A percentile compares a stretch with the other conserved stretches of the same genome.
Evolutionary conservation across 139 green algal genomes (phyloP).

Genomic region (Micromonas commoda): DNA sequence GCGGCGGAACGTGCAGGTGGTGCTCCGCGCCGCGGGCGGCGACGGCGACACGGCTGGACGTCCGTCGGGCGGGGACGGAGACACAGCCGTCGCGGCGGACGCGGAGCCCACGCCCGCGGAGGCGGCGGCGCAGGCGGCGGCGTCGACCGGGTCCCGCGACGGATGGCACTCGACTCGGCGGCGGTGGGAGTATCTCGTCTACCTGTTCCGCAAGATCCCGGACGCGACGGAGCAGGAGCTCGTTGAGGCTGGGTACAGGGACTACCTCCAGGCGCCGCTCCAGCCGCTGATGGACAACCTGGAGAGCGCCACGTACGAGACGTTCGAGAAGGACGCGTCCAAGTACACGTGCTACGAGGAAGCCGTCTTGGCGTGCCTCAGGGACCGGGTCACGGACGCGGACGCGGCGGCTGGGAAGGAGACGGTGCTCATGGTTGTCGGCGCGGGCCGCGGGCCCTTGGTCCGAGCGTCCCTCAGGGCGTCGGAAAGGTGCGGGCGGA

Average conservation of each 20-base stretch:
- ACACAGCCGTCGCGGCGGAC: not conserved
- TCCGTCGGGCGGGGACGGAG: not conserved
- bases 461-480: constrained; percentile 53
- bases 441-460: constrained; percentile 84
- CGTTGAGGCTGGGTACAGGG: constrained; percentile 72
- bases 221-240: constrained; percentile 40
- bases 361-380: not conserved
- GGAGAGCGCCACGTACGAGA: constrained; percentile 92
- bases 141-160: not conserved
- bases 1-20: constrained; percentile 62
- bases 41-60: not conserved
- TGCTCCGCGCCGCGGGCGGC: not conserved
- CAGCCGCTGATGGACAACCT: constrained; percentile 94
- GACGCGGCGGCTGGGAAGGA: not conserved
- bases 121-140: not conserved
- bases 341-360: constrained; percentile 90
- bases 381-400: not conserved
- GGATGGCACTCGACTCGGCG: constrained; percentile 60
- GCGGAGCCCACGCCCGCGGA: not conserved
- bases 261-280: constrained; percentile 84
- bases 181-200: constrained; percentile 91
- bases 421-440: constrained; percentile 85
- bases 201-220: constrained; percentile 64
- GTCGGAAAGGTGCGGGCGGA: not conserved
- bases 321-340: constrained; percentile 86